phyloP scores from a whole-genome alignment of 2,329 filamentous ascomycete genomes.

The Dryadomyces quercus-mongolicae region DNA sequence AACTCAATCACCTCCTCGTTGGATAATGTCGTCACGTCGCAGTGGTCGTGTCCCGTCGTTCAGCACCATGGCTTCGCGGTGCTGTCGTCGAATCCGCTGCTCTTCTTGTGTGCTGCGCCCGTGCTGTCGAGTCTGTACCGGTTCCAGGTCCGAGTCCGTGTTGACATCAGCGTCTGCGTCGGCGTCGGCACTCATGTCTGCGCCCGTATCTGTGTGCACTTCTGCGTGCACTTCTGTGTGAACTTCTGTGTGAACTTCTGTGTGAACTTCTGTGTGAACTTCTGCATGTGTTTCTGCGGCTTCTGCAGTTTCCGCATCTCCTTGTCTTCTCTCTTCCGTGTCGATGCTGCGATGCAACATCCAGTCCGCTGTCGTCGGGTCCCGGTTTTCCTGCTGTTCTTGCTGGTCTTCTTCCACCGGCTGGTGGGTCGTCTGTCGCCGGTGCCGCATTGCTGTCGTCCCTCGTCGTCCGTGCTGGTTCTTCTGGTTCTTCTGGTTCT shows the following conservation, averaged over 20 bases:
- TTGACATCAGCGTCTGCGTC: neutral
- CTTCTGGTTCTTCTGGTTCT: neutral
- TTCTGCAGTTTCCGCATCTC: too few relatives aligned
- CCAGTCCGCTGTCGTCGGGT: neutral
- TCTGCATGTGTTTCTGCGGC: too few relatives aligned
- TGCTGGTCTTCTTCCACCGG: neutral
- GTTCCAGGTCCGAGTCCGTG: neutral
- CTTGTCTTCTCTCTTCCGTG: too few relatives aligned
- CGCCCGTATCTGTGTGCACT: too few relatives aligned
- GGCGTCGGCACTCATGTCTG: neutral
- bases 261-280: too few relatives aligned
- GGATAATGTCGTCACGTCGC: slow-evolving; percentile 66
- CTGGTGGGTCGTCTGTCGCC: neutral
- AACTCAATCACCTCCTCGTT: slow-evolving; percentile 41
- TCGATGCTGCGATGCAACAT: neutral
- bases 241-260: too few relatives aligned
- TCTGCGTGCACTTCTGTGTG: too few relatives aligned
- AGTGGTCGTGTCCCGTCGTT: slow-evolving; percentile 73
- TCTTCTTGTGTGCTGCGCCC: slow-evolving; percentile 50
- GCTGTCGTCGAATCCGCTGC: slow-evolving; percentile 58
- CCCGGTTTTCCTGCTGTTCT: neutral
- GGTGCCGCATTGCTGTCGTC: neutral
- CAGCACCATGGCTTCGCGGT: slow-evolving; percentile 82
- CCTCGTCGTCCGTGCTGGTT: too few relatives aligned
- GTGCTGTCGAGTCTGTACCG: slow-evolving; percentile 22